A percentile compares a stretch with the other conserved stretches of the same genome.
These are phyloP conservation scores for Solanum pennellii DNA, from an alignment of 257 asterid species.

Conservation along the genomic window DNA sequence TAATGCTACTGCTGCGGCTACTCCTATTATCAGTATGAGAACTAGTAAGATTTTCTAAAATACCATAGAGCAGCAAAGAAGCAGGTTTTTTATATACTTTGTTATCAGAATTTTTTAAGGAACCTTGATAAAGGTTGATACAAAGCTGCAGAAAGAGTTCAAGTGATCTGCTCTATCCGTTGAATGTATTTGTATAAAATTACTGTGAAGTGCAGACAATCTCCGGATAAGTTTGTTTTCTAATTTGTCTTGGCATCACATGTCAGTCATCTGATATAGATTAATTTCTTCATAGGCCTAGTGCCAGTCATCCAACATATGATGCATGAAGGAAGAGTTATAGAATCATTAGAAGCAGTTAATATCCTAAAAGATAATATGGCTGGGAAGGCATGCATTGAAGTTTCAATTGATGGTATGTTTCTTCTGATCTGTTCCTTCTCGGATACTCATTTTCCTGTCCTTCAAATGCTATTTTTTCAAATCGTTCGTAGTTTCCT, in stretches of 20 bases:
- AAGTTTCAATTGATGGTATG: slow-evolving; percentile 61
- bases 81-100: background rate
- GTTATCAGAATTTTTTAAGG: background rate
- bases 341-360: slow-evolving; percentile 54
- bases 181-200: background rate
- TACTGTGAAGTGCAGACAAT: background rate
- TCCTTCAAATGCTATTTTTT: background rate
- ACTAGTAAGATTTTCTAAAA: background rate
- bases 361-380: slow-evolving; percentile 21
- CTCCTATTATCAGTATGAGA: background rate
- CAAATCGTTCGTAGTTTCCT: background rate
- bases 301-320: slow-evolving; percentile 77
- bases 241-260: background rate
- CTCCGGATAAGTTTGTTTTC: background rate
- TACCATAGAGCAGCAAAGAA: background rate
- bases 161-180: background rate
- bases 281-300: slow-evolving; percentile 42
- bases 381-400: slow-evolving; percentile 33
- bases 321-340: slow-evolving; percentile 34
- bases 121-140: background rate
- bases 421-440: slow-evolving; percentile 3
- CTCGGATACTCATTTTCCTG: background rate
- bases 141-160: background rate
- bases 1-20: background rate
- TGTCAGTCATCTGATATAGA: background rate